Conservation (phyloP, 345 rosid genomes). For the Murraya koenigii region DNA sequence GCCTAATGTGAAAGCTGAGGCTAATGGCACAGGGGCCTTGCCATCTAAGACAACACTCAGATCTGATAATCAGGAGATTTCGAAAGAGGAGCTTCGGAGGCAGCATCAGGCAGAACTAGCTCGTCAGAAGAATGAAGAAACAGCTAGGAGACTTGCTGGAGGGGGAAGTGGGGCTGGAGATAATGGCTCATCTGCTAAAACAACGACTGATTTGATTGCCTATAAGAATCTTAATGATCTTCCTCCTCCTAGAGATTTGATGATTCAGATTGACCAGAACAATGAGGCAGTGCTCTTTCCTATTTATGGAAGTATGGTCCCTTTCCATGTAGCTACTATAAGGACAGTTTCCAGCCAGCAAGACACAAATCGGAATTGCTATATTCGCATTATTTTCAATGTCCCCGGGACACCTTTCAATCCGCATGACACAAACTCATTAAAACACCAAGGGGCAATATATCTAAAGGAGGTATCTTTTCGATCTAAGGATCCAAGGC, state of each 20-base stretch:
- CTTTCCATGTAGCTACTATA: slow-evolving; percentile 87
- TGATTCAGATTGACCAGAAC: slow-evolving; percentile 87
- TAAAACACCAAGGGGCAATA: slow-evolving; percentile 70
- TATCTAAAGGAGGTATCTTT: slow-evolving; percentile 85
- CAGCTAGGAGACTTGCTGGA: slow-evolving; percentile 93
- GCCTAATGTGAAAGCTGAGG: slow-evolving; percentile 37
- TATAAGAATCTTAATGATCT: slow-evolving; percentile 88
- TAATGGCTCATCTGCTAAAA: slow-evolving; percentile 50
- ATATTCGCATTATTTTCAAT: slow-evolving; percentile 77
- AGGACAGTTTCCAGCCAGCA: slow-evolving; percentile 91
- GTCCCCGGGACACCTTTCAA: slow-evolving; percentile 86
- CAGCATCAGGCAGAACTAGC: slow-evolving; percentile 99
- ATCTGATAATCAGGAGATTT: slow-evolving; percentile 83
- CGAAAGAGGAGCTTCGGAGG: slow-evolving; percentile 90
- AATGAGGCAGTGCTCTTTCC: slow-evolving; percentile 87
- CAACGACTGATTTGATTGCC: slow-evolving; percentile 69
- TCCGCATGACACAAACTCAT: slow-evolving; percentile 68
- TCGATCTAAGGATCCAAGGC: slow-evolving; percentile 89
- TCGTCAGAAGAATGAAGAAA: slow-evolving; percentile 96
- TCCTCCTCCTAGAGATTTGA: slow-evolving; percentile 65
- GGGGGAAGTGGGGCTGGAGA: slow-evolving; percentile 59
- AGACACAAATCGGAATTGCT: slow-evolving; percentile 76
- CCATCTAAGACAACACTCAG: slow-evolving; percentile 77
- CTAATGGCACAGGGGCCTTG: slow-evolving; percentile 38
- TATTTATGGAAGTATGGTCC: slow-evolving; percentile 82